Evolutionary conservation across 169 alveolate species (phyloP), one percentile per base, ranked within the genome.

Genomic region (Prorocentrum cordatum): DNA sequence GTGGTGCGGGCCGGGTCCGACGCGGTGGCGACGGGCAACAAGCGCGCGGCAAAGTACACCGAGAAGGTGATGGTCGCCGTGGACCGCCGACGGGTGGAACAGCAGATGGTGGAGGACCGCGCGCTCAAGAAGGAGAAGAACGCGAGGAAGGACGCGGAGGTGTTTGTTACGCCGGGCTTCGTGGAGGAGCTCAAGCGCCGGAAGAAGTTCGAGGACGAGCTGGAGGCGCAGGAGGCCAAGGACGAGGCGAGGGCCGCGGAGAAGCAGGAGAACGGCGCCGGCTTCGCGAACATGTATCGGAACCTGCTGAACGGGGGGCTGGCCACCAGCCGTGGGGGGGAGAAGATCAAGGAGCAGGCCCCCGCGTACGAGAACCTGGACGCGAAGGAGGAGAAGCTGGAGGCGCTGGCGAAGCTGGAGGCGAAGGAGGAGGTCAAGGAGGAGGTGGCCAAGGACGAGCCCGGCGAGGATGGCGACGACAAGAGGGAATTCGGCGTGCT

Each of bases 261-360:
- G 45, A 75, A 75, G 86, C 86, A 75, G 71, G 86, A 75, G 86
- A 70, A 75, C 14, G 86, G 86, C 38, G 12, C 71, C 26, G 86
- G 86, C 31, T 75, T 75, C 71, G 86, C 86, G 54, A 54, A 24
- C 83, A 72, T 66, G 84, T 72, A 72, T 54, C 84, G 84, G 18
- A 72, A 72, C 33, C 42, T 72, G 32, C 68, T 72, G 50, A 72
- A 72, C 70, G 42, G 54, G 2, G 84, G 84, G 35, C 68, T 72
- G 38, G 84, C 84, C 6, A 72, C 70, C 84, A n/a, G n/a, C n/a
- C n/a, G n/a, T n/a, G n/a, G n/a, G n/a, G n/a, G n/a, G n/a, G n/a
- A n/a, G n/a, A n/a, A n/a, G n/a, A n/a, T n/a, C n/a, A n/a, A n/a
- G n/a, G n/a, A n/a, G n/a, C n/a, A n/a, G n/a, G n/a, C n/a, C n/a